These are phyloP conservation scores for Chaetomium sp. DNA, from an alignment of 2,329 filamentous ascomycete species.

Conservation along the genomic window DNA sequence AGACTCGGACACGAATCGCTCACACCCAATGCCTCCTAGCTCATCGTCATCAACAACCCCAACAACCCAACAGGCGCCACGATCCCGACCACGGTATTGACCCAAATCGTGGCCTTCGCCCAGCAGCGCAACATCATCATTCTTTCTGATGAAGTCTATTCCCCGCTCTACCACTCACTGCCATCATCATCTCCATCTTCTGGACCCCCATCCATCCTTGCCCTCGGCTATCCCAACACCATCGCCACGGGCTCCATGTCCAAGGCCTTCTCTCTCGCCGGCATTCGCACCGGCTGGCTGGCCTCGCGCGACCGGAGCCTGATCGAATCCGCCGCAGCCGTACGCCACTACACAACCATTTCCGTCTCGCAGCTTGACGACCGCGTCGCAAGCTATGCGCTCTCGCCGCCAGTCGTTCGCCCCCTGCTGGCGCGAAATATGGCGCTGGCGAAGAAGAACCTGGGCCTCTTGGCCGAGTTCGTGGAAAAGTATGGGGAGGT, in stretches of 20 bases:
- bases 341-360: constrained; percentile 79
- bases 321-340: constrained; percentile 55
- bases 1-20: background rate
- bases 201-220: constrained; percentile 58
- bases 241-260: constrained; percentile 76
- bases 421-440: constrained; percentile 47
- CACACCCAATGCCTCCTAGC: constrained; percentile 25
- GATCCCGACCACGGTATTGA: constrained; percentile 55
- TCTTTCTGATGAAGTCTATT: constrained; percentile 75
- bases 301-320: constrained; percentile 58
- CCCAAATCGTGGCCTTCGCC: constrained; percentile 58
- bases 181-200: constrained; percentile 26
- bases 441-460: constrained; percentile 60
- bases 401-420: constrained; percentile 43
- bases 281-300: constrained; percentile 78
- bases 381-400: constrained; percentile 66
- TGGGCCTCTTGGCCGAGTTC: constrained; percentile 60
- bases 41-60: constrained; percentile 60
- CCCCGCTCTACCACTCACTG: constrained; percentile 68
- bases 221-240: constrained; percentile 63
- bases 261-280: constrained; percentile 78
- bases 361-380: constrained; percentile 80
- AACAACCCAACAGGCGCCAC: constrained; percentile 76
- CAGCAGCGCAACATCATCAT: constrained; percentile 57
- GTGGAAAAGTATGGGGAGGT: constrained; percentile 56